Percentiles rank a stretch among this genome's conserved stretches.
Conservation (phyloP, 1,139 yeast species). For the Yamadazyma sp. region DNA sequence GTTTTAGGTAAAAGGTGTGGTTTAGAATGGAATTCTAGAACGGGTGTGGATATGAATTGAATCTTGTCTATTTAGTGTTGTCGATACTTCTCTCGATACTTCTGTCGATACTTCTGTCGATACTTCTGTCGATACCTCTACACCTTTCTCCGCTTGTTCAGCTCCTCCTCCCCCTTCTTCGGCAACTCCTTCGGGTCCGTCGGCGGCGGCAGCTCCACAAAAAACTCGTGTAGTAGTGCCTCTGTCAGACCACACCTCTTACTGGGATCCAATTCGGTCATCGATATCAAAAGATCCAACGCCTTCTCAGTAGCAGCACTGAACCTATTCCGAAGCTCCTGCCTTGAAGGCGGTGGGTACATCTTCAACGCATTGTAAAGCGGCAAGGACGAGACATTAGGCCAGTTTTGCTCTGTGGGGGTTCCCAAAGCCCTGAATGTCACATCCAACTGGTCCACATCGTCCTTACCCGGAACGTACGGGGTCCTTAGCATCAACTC, state of each 20-base stretch:
- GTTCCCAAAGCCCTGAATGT: conserved; percentile 95
- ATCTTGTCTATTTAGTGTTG: too few relatives aligned
- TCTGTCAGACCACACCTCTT: conserved; percentile 65
- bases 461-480: conserved; percentile 89
- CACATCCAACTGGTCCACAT: conserved; percentile 82
- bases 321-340: conserved; percentile 78
- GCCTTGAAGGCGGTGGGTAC: conserved; percentile 83
- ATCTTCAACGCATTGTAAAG: conserved; percentile 67
- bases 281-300: conserved; percentile 66
- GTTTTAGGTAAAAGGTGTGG: too few relatives aligned
- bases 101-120: too few relatives aligned
- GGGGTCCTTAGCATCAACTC: conserved; percentile 95
- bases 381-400: conserved; percentile 79
- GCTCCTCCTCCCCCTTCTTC: conserved; percentile 30
- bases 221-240: conserved; percentile 69
- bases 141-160: conserved; percentile 17
- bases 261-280: conserved; percentile 80
- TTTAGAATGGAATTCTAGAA: too few relatives aligned
- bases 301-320: conserved; percentile 92
- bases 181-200: conserved; percentile 74
- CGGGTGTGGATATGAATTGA: too few relatives aligned
- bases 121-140: conserved; percentile 3
- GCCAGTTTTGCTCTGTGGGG: conserved; percentile 92
- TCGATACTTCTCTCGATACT: too few relatives aligned
- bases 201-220: conserved; percentile 73